Base-by-base conservation (phyloP, 2,329 filamentous ascomycete species). In the Didymellaceae sp. region DNA sequence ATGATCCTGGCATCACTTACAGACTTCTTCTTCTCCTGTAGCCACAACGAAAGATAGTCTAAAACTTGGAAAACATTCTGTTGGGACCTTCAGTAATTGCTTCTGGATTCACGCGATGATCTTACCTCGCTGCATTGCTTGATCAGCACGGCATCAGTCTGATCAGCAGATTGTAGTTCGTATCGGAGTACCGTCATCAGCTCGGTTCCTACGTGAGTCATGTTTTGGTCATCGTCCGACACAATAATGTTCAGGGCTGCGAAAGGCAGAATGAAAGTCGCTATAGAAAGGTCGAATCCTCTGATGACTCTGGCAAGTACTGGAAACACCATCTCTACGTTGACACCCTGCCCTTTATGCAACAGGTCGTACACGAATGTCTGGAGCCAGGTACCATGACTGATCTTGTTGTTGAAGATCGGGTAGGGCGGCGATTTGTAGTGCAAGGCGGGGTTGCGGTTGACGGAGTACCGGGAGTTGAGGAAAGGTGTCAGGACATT, bases 11-110 rank as follows among this genome's bases (percentile, higher is more conserved):
- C 71, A 13, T 77, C 74, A 5, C 69, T 62, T 1, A 79, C 61
- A 5, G 48, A 67, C 54, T 71, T 82, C 80, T 71, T 84, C 84
- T 90, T 95, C 45, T 87, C 84, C 63, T 96, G 91, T 18, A 95
- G 77, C 91, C 93, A 99, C 57, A 88, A 83, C 66, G 91, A 91
- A 54, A 93, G 83, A 70, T 99, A 97, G 71, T 99, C 95, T 0
- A 99, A 80, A 4, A 95, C 84, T 37, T 88, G 85, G 70, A 99
- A 99, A 2, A 97, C 87, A 48, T 89, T 91, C 89, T 94, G 48
- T 17, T 25, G 42, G 13, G 3, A n/a, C 46, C 74, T 28, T 65
- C 24, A 60, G 4, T 9, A 9, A 25, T 9, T 16, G 17, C 7
- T 14, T 5, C 21, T 13, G n/a, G 5, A 17, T 2, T 18, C 11